Conservation (phyloP, 495 filamentous ascomycete genomes). For the Rhizodiscina lignyota region DNA sequence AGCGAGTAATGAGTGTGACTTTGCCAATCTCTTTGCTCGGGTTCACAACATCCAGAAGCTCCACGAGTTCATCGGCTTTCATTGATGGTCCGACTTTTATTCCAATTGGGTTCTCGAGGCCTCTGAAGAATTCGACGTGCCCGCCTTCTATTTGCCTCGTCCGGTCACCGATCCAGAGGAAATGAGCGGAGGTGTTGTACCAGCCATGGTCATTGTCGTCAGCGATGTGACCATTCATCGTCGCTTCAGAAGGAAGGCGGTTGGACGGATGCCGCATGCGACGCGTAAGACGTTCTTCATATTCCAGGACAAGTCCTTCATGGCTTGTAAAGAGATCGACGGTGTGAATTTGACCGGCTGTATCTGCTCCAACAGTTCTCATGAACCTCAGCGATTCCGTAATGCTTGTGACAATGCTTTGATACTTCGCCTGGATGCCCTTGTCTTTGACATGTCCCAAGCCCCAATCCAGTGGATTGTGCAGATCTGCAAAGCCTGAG, state of each 20-base stretch:
- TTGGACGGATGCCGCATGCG: conserved; percentile 45
- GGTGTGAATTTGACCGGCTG: conserved; percentile 67
- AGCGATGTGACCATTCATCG: conserved; percentile 4
- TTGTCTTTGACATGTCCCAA: conserved; percentile 84
- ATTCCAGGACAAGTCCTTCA: conserved; percentile 86
- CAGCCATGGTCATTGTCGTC: conserved; percentile 43
- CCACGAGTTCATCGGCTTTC: conserved; percentile 49
- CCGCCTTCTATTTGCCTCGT: conserved; percentile 83
- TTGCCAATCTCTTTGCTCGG: conserved; percentile 69
- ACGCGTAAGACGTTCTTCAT: conserved; percentile 75
- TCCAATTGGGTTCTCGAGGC: conserved; percentile 86
- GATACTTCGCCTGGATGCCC: conserved; percentile 67
- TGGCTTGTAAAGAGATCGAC: conserved; percentile 92
- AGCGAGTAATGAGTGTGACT: conserved; percentile 89
- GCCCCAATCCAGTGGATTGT: conserved; percentile 86
- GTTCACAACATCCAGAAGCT: conserved; percentile 70
- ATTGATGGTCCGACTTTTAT: conserved; percentile 91
- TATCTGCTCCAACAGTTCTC: conserved; percentile 86
- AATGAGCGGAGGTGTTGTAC: conserved; percentile 76
- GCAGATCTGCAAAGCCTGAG: conserved; percentile 83
- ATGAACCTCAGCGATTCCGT: conserved; percentile 89
- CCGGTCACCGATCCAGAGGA: conserved; percentile 95
- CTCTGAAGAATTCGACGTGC: conserved; percentile 94
- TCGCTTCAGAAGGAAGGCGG: conserved; percentile 1
- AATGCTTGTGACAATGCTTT: conserved; percentile 65